Evolutionary conservation across 495 filamentous ascomycete species (phyloP), one percentile per base, ranked within the genome.

Genomic region (Hyaloscypha finlandica): DNA sequence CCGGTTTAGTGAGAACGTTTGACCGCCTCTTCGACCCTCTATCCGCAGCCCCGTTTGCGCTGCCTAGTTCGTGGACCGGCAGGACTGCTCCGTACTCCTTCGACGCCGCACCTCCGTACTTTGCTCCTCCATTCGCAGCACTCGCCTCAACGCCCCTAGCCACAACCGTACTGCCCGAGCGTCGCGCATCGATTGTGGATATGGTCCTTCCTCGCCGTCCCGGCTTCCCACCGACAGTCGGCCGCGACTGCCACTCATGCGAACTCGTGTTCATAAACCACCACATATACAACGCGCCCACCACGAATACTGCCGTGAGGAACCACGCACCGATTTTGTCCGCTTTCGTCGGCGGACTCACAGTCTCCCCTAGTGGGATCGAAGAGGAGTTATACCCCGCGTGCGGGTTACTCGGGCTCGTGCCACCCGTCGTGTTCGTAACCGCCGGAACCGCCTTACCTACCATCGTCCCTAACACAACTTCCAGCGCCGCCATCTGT

Each of bases 401-500:
- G 9, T 77, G 80, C 0, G 91, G 88, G 71, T 94, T 78, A 1
- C 92, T 91, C 52, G 79, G 78, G 71, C 90, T 94, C 3, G 88
- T 93, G 1, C 93, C 93, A 8, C 93, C 92, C 0, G 81, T 84
- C 12, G 79, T 71, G 32, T 85, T 77, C 1, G 89, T 92, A 5
- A 54, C 66, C 59, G 60, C 58, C 19, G 35, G 12, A 32, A 79
- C 75, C 0, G 16, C 16, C 11, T 16, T 14, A 3, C 16, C n/a
- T 1, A 63, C 60, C 8, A 89, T 68, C 11, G 82, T 78, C 2
- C 87, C 85, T 69, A 89, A 82, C 9, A 93, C 80, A 22, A 89
- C 85, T 72, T 89, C 86, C 42, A 94, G 77, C 4, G 89, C 90
- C 42, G 81, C 82, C 84, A 93, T 85, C 74, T 91, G 84, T 78